phyloP scores from a whole-genome alignment of 192 early-diverging fungal species.

The Tieghemiomyces parasiticus region DNA sequence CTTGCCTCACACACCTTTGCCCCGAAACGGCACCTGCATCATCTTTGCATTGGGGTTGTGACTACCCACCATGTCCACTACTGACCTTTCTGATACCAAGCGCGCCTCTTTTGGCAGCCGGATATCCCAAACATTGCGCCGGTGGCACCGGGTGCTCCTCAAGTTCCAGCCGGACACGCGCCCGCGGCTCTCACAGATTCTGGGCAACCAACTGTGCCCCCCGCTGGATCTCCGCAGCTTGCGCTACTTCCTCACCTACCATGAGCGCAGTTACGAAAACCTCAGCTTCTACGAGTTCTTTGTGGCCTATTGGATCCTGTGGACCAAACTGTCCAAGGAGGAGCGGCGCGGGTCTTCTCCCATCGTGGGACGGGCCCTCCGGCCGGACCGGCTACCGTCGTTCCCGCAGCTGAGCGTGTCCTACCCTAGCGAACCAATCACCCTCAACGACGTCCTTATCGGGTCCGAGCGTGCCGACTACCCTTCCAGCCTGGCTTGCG shows the following conservation, averaged over 20 bases:
- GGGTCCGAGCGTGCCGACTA: background rate
- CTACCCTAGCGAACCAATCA: background rate
- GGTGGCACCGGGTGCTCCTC: background rate
- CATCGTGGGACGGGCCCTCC: background rate
- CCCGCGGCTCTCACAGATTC: background rate
- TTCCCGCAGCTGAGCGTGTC: background rate
- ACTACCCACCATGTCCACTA: no score
- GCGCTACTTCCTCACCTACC: constrained; percentile 1
- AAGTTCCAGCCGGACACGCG: background rate
- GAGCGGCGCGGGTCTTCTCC: background rate
- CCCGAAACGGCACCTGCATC: no score
- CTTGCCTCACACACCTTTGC: no score
- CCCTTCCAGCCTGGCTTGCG: background rate
- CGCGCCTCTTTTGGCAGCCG: no score
- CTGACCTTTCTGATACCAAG: no score
- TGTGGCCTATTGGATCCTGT: constrained; percentile 10
- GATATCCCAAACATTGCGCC: no score
- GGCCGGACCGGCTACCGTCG: background rate
- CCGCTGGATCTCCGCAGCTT: constrained; percentile 3
- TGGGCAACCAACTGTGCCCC: constrained; percentile 6
- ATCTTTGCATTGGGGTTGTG: no score
- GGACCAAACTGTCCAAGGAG: background rate
- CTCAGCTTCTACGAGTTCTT: constrained; percentile 7
- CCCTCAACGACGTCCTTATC: background rate
- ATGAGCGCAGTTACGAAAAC: constrained; percentile 6